Base-by-base conservation (phyloP, 805 yeast species). In the Hemisphaericaspora nanyangensis region DNA sequence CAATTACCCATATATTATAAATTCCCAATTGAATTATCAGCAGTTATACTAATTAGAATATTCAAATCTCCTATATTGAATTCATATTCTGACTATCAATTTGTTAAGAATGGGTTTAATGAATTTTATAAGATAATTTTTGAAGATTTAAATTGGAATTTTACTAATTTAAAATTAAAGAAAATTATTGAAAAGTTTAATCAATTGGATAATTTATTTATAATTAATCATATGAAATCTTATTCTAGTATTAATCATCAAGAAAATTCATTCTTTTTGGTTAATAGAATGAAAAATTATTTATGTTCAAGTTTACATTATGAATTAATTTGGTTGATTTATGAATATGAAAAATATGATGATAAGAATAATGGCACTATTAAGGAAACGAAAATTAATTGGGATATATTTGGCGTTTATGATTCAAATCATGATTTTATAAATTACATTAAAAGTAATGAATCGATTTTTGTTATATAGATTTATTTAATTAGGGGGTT, bases 1-100 rank as follows among this genome's bases (percentile, higher is more conserved):
- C 66, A 47, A 35, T 45, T 66, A n/a, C 74, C 74, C 2, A 54
- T 68, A 27, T 70, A 68, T 49, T 65, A 56, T 43, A 63, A 60
- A 34, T 67, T 66, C 42, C 59, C 67, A 13, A 45, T 68, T 17
- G 70, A 66, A 35, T 54, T 63, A 42, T 56, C 57, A 4, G 40
- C 58, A 1, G 53, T 65, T 32, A 42, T 61, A 5, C 43, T 67
- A 50, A 40, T 65, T 35, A 55, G 65, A 35, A 50, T 65, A 10
- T 60, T 43, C 46, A 56, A 58, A 43, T 56, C 64, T 10, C 66
- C 68, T 15, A 46, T 62, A 4, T 49, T 64, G 30, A 51, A 49
- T 34, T 37, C 50, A 1, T 44, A 51, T 3, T 41, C 47, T 16
- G 61, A 62, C 29, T 62, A 62, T 42, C 42, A 50, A 34, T 34